These are phyloP conservation scores for Abortiporus biennis DNA, from an alignment of 1,284 basidiomycete genomes.

Conservation along the genomic window DNA sequence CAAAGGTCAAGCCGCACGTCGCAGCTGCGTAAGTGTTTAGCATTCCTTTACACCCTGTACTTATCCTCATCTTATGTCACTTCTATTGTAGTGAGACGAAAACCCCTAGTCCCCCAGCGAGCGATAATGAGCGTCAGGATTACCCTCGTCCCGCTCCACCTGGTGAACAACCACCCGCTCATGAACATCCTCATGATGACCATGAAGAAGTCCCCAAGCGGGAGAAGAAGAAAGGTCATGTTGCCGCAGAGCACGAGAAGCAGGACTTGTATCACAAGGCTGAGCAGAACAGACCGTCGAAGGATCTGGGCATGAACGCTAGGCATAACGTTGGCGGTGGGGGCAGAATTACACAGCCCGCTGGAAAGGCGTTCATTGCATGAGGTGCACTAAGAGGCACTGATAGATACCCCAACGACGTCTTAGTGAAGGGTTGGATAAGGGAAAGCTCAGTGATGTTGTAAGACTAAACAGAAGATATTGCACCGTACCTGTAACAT, in stretches of 20 bases:
- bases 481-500: no score
- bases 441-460: no score
- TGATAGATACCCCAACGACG: no score
- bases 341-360: slow-evolving; percentile 56
- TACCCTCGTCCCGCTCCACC: slow-evolving; percentile 57
- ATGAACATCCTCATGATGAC: slow-evolving; percentile 39
- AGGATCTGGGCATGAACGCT: slow-evolving; percentile 34
- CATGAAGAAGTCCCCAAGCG: slow-evolving; percentile 43
- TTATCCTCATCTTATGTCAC: background rate
- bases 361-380: slow-evolving; percentile 30
- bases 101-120: slow-evolving; percentile 18
- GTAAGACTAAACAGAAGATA: no score
- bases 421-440: no score
- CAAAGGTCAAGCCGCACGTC: slow-evolving; percentile 33
- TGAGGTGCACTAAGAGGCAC: background rate
- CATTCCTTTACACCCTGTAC: background rate
- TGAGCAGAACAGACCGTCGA: slow-evolving; percentile 47
- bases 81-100: slow-evolving; percentile 21
- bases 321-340: no score
- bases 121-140: slow-evolving; percentile 35
- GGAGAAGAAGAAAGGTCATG: slow-evolving; percentile 38
- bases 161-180: slow-evolving; percentile 32
- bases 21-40: slow-evolving; percentile 31
- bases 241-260: slow-evolving; percentile 40
- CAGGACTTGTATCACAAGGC: slow-evolving; percentile 42